A percentile compares a stretch with the other conserved stretches of the same genome.
Evolutionary conservation across 2,329 filamentous ascomycete species (phyloP).

Genomic region (Colletotrichum cereale): DNA sequence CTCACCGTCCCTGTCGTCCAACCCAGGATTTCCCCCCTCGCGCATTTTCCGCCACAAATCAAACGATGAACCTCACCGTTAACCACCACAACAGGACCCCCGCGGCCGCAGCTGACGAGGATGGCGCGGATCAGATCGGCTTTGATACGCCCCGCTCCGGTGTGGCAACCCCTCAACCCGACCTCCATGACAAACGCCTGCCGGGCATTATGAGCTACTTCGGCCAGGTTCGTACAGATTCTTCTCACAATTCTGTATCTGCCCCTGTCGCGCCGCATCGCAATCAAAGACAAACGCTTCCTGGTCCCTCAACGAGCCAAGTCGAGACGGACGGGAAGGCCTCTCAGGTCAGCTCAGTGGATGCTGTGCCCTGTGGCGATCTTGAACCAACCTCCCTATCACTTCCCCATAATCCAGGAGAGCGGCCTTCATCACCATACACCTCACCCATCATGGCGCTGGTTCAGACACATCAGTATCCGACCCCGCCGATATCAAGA

Average conservation of each 20-base stretch:
- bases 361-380: constrained; percentile 38
- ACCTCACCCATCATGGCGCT: constrained; percentile 36
- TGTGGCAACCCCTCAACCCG: constrained; percentile 92
- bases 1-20: constrained; percentile 24
- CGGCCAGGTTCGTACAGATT: constrained; percentile 97
- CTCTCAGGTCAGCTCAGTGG: constrained; percentile 38
- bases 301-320: constrained; percentile 38
- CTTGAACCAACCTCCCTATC: constrained; percentile 38
- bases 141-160: constrained; percentile 91
- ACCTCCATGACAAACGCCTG: constrained; percentile 93
- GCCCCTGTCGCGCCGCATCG: constrained; percentile 49
- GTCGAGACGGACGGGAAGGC: constrained; percentile 31
- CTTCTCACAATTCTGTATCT: constrained; percentile 54
- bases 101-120: constrained; percentile 72
- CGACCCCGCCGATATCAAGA: constrained; percentile 42
- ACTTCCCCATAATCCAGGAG: constrained; percentile 20
- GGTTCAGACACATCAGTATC: constrained; percentile 35
- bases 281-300: constrained; percentile 30
- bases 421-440: constrained; percentile 21
- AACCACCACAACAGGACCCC: constrained; percentile 67
- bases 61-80: constrained; percentile 59
- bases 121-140: constrained; percentile 81
- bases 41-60: constrained; percentile 37
- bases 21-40: constrained; percentile 32
- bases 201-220: constrained; percentile 98